Base-by-base conservation (phyloP, 1,284 basidiomycete genomes). In the Trametes versicolor region DNA sequence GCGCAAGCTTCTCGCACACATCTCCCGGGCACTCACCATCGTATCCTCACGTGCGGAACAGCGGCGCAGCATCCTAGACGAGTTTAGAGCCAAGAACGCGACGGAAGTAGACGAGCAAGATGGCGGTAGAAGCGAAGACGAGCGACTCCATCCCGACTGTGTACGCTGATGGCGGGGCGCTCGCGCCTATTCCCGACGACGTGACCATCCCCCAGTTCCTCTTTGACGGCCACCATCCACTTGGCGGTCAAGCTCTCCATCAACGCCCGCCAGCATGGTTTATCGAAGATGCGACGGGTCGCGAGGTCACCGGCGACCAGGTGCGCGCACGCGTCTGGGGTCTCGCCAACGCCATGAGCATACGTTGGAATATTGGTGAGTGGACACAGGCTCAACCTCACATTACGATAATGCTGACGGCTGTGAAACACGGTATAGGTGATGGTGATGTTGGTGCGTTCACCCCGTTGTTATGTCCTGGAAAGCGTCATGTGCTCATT, bases 161-260 rank as follows among this genome's bases (percentile, higher is more conserved):
- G 6, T 55, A 69, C 32, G 69, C 60, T 27, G 78, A 79, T 27
- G 70, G 75, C 17, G 72, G 69, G 51, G 73, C 81, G 48, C 75
- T 87, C 27, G 82, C 83, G 17, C 69, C 72, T 64, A 87, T 92
- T 65, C 92, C 92, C 13, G 89, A 92, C 72, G 78, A 93, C 76
- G 77, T 93, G 58, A 89, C 89, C 13, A 81, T 94, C 25, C 83
- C 87, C 2, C 93, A 94, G 77, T 94, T 94, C 75, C 81, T 93
- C 50, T 82, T 94, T 32, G 87, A 90, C 70, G 74, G 75, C 9
- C 72, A 82, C 34, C 83, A 87, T 54, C 81, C 86, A 1, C 65
- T 77, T 21, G 80, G 84, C 39, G 65, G 58, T 50, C 49, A 56
- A 25, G 54, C 50, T 29, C 89, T 90, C 1, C 37, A 73, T 12